Evolutionary conservation across 345 rosid species (phyloP).

Genomic region (Eucalyptus sp.): DNA sequence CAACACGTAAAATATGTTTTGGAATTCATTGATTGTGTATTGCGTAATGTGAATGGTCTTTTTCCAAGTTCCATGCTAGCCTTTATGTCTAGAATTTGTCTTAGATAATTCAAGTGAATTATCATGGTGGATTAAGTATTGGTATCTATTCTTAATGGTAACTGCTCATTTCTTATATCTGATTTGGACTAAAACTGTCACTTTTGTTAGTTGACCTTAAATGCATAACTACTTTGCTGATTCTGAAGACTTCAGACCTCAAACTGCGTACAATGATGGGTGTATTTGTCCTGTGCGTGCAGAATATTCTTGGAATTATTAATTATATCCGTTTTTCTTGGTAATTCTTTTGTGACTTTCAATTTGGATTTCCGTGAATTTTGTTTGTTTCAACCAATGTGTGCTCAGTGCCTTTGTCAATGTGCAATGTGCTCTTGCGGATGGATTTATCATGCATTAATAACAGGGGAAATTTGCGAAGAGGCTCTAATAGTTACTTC

Average conservation of each 20-base stretch:
- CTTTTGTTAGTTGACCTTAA: background rate
- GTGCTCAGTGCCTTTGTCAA: background rate
- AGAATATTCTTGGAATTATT: slow-evolving; percentile 96
- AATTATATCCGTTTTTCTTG: slow-evolving; percentile 98
- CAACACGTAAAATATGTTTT: background rate
- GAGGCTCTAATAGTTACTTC: background rate
- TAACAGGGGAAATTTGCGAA: background rate
- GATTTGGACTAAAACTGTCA: background rate
- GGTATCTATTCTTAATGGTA: background rate
- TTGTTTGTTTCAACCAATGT: background rate
- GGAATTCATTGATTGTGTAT: background rate
- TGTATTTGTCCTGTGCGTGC: slow-evolving; percentile 94
- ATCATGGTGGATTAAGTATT: background rate
- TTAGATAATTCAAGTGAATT: background rate
- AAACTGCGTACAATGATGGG: slow-evolving; percentile 99
- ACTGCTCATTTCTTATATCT: background rate
- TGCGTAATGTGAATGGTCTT: background rate
- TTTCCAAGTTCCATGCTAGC: background rate
- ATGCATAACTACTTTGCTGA: background rate
- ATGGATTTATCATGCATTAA: background rate
- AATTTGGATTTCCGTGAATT: background rate
- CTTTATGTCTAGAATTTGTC: background rate
- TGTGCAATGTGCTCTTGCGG: background rate
- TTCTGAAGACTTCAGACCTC: slow-evolving; percentile 39
- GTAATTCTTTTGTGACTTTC: slow-evolving; percentile 22